Evolutionary conservation across 2,329 filamentous ascomycete species (phyloP).

Genomic region (Colletotrichum kahawae): DNA sequence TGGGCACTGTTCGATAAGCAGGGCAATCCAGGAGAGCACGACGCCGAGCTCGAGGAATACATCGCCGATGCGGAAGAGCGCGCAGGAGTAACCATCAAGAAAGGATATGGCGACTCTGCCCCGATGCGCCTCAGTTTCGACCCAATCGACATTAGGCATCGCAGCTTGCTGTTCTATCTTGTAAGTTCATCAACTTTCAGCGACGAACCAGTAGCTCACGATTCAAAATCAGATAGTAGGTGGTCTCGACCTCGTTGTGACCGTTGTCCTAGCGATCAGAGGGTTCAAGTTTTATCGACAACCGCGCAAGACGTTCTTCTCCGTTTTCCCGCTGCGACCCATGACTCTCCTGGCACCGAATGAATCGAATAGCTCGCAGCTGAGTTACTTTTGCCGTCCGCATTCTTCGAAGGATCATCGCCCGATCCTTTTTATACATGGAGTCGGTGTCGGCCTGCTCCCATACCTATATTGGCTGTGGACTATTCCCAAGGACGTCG

Average conservation of each 20-base stretch:
- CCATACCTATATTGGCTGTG: constrained; percentile 65
- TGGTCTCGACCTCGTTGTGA: constrained; percentile 54
- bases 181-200: constrained; percentile 40
- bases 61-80: constrained; percentile 58
- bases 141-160: constrained; percentile 62
- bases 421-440: constrained; percentile 73
- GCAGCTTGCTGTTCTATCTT: constrained; percentile 68
- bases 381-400: constrained; percentile 71
- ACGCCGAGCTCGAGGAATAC: constrained; percentile 49
- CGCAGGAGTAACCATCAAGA: constrained; percentile 54
- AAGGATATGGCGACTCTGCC: constrained; percentile 60
- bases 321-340: constrained; percentile 64
- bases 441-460: constrained; percentile 72
- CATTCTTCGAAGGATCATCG: constrained; percentile 62
- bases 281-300: constrained; percentile 58
- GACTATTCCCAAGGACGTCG: constrained; percentile 52
- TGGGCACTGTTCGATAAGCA: constrained; percentile 69
- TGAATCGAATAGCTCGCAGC: constrained; percentile 50
- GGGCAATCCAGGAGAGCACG: constrained; percentile 42
- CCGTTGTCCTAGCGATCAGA: constrained; percentile 47
- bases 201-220: background rate
- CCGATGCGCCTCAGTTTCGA: constrained; percentile 71
- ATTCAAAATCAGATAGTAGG: constrained; percentile 12
- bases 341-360: constrained; percentile 50
- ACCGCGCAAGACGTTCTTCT: constrained; percentile 37